A percentile compares a stretch with the other conserved stretches of the same genome.
These are phyloP conservation scores for Elsinoe ampelina DNA, from an alignment of 2,329 filamentous ascomycete genomes.

Conservation along the genomic window DNA sequence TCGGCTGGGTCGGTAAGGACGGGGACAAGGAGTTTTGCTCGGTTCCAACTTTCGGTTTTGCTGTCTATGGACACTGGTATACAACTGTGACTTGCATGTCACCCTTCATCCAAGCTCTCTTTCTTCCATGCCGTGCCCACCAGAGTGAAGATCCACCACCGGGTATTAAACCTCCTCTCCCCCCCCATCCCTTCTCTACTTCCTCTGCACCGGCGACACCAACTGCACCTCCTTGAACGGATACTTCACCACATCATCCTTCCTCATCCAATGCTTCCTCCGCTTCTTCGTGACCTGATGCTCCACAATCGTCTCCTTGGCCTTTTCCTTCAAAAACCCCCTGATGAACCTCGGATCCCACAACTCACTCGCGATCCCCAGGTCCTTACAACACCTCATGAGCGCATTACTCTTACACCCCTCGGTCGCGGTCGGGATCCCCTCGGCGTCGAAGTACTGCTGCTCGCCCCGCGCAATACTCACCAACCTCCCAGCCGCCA, in stretches of 20 bases:
- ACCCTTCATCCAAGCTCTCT: not conserved
- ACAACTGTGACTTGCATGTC: not conserved
- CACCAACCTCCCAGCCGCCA: constrained; percentile 79
- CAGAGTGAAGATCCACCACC: not conserved
- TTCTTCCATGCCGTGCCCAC: not conserved
- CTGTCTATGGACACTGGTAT: not conserved
- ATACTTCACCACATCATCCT: constrained; percentile 64
- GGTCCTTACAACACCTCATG: constrained; percentile 96
- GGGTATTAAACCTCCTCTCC: not conserved
- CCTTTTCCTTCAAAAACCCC: constrained; percentile 64
- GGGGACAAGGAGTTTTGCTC: constrained; percentile 5
- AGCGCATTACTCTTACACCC: constrained; percentile 96
- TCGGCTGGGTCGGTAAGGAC: not conserved
- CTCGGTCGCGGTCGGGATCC: constrained; percentile 87
- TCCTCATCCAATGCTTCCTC: constrained; percentile 77
- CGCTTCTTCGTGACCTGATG: constrained; percentile 79
- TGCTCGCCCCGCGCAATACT: constrained; percentile 91
- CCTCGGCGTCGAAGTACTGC: constrained; percentile 81
- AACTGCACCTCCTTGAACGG: constrained; percentile 46
- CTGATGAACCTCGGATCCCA: constrained; percentile 93
- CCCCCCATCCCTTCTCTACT: not conserved
- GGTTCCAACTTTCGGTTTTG: not conserved
- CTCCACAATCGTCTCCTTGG: constrained; percentile 81
- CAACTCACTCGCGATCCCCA: constrained; percentile 87
- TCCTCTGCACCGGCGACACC: not conserved